These are phyloP conservation scores for Macadamia tetraphylla DNA, from an alignment of 164 flowering plant genomes.

Conservation along the genomic window DNA sequence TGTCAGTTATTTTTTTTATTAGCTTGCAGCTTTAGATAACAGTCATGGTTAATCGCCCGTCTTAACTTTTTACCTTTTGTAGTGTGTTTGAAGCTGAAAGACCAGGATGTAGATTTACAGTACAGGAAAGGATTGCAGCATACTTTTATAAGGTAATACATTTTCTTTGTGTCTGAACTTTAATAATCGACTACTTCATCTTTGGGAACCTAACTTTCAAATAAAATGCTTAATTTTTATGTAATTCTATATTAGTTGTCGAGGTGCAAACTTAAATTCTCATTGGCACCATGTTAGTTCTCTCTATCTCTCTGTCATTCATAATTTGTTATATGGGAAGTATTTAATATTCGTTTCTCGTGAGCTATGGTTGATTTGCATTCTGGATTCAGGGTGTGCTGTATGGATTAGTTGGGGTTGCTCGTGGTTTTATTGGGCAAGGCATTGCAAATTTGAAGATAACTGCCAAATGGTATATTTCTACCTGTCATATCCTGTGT, in stretches of 20 bases:
- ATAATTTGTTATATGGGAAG: background rate
- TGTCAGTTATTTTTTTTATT: background rate
- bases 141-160: constrained; percentile 74
- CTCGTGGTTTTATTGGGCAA: constrained; percentile 89
- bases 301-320: background rate
- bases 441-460: constrained; percentile 94
- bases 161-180: no score
- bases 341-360: background rate
- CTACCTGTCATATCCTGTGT: background rate
- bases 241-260: background rate
- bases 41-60: background rate
- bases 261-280: background rate
- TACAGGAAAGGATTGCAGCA: constrained; percentile 63
- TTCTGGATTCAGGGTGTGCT: constrained; percentile 60
- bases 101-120: constrained; percentile 70
- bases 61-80: constrained; percentile 13
- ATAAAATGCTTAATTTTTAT: background rate
- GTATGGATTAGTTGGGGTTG: constrained; percentile 87
- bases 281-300: background rate
- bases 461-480: constrained; percentile 78
- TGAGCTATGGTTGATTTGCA: background rate
- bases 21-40: background rate
- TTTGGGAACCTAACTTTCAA: background rate
- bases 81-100: constrained; percentile 94
- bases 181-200: no score